These are phyloP conservation scores for Fusarium albidum DNA, from an alignment of 2,329 filamentous ascomycete species.

Conservation along the genomic window DNA sequence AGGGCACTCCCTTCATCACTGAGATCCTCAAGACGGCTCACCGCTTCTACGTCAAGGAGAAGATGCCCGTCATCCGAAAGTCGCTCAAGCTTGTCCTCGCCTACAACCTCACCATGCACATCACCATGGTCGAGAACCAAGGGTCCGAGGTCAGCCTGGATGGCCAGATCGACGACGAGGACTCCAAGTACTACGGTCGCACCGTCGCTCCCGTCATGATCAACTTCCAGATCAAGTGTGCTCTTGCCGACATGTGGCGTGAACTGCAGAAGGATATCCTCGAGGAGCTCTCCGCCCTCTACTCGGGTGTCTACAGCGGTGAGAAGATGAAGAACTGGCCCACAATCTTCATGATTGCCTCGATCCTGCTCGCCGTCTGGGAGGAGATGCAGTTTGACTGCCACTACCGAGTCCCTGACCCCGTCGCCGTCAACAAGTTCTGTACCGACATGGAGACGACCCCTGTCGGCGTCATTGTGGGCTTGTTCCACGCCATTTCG, in stretches of 20 bases:
- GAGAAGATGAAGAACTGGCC: conserved; percentile 99
- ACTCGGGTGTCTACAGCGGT: conserved; percentile 97
- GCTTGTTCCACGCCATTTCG: conserved; percentile 96
- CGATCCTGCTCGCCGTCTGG: conserved; percentile 93
- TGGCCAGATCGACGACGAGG: conserved; percentile 85
- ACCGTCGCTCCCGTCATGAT: conserved; percentile 97
- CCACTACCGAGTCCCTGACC: conserved; percentile 91
- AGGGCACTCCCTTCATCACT: conserved; percentile 92
- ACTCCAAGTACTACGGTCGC: conserved; percentile 88
- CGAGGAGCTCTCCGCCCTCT: conserved; percentile 89
- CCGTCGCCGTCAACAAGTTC: conserved; percentile 88
- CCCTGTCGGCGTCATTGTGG: conserved; percentile 94
- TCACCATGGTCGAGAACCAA: conserved; percentile 92
- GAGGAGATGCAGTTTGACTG: conserved; percentile 99
- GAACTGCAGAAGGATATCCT: conserved; percentile 96
- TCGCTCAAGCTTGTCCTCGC: conserved; percentile 93
- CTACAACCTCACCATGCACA: conserved; percentile 93
- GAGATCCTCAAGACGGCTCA: conserved; percentile 97
- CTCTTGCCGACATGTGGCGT: conserved; percentile 97
- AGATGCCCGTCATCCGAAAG: conserved; percentile 90
- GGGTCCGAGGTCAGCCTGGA: conserved; percentile 80
- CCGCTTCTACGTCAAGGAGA: conserved; percentile 89
- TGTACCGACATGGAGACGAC: conserved; percentile 96
- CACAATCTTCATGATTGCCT: conserved; percentile 96
- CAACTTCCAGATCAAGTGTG: conserved; percentile 99